These are phyloP conservation scores for Pichia exigua DNA, from an alignment of 805 yeast genomes.

Conservation along the genomic window DNA sequence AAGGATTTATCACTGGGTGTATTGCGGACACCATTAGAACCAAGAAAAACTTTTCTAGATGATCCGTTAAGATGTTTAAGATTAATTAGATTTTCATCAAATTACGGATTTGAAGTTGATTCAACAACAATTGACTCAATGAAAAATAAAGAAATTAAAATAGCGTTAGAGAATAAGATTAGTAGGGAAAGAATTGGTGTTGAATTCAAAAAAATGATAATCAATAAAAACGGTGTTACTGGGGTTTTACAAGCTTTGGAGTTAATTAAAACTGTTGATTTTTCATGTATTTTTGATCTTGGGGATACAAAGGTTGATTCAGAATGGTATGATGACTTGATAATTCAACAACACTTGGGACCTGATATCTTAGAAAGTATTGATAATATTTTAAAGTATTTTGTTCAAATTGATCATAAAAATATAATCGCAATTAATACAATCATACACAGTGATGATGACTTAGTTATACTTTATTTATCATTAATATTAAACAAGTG, in stretches of 20 bases:
- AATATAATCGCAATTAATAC: neutral
- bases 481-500: conserved; percentile 45
- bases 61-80: conserved; percentile 91
- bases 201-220: conserved; percentile 72
- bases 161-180: conserved; percentile 61
- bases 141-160: conserved; percentile 48
- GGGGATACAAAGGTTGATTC: conserved; percentile 22
- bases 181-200: conserved; percentile 86
- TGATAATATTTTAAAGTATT: conserved; percentile 15
- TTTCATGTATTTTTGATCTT: conserved; percentile 52
- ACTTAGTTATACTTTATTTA: conserved; percentile 35
- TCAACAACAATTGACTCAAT: conserved; percentile 53
- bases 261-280: conserved; percentile 45
- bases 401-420: conserved; percentile 16
- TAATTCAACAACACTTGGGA: conserved; percentile 4
- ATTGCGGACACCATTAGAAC: conserved; percentile 81
- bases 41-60: conserved; percentile 78
- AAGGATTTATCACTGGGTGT: conserved; percentile 63
- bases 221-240: conserved; percentile 30
- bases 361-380: conserved; percentile 14
- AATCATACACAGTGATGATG: conserved; percentile 13
- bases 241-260: conserved; percentile 58
- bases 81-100: conserved; percentile 76
- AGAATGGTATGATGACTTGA: conserved; percentile 12
- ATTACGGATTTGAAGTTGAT: conserved; percentile 64